phyloP scores from a whole-genome alignment of 2,329 filamentous ascomycete species.

The Periconia macrospinosa region DNA sequence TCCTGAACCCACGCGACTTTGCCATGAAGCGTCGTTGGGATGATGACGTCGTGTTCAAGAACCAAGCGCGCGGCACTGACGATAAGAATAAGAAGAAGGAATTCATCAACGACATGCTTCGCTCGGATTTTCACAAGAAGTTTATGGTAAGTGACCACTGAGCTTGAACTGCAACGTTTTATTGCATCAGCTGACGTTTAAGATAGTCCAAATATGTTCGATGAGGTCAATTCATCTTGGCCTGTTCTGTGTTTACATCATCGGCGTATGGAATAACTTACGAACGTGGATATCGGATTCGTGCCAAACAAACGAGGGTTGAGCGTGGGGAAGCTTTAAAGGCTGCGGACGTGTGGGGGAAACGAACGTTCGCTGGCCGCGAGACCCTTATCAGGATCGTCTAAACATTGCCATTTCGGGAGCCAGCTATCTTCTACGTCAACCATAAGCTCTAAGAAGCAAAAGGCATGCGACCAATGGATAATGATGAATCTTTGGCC shows the following conservation, averaged over 20 bases:
- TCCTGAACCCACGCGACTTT: conserved; percentile 86
- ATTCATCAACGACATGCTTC: conserved; percentile 93
- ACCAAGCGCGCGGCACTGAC: conserved; percentile 93
- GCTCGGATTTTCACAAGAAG: conserved; percentile 95
- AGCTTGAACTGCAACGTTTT: neutral
- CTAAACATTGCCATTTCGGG: conserved; percentile 21
- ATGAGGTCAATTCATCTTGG: conserved; percentile 2
- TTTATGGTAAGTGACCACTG: conserved; percentile 70
- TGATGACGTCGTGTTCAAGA: conserved; percentile 98
- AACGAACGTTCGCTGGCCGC: conserved; percentile 21
- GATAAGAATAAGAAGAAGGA: conserved; percentile 90
- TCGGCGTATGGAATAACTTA: conserved; percentile 15
- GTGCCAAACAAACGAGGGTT: conserved; percentile 1
- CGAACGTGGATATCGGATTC: neutral
- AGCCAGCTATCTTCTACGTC: conserved; percentile 24
- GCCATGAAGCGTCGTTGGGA: conserved; percentile 94
- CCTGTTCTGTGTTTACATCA: conserved; percentile 19
- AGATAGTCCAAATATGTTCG: conserved; percentile 3
- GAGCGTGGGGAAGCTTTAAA: conserved; percentile 28
- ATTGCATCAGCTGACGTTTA: neutral
- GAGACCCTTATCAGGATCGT: conserved; percentile 39
- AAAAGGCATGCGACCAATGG: neutral
- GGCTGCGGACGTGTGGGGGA: conserved; percentile 13
- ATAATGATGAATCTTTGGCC: neutral
- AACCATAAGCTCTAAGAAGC: conserved; percentile 3